Evolutionary conservation across 495 filamentous ascomycete species (phyloP).

Genomic region (Parathielavia appendiculata): DNA sequence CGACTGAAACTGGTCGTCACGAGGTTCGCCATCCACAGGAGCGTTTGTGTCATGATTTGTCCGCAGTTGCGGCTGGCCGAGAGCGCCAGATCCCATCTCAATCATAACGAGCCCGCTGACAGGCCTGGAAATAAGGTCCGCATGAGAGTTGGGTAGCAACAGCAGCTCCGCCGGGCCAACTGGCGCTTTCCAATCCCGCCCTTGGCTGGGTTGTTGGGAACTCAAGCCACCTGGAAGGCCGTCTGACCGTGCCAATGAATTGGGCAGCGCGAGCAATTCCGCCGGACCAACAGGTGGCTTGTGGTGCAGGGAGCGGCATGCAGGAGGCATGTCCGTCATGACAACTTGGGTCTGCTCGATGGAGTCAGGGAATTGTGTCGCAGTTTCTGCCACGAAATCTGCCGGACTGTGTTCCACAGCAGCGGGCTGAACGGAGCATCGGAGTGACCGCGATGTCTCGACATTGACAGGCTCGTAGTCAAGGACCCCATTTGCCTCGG

Average conservation of each 20-base stretch:
- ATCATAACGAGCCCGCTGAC: neutral
- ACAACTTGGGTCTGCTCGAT: neutral
- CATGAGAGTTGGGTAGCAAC: slow-evolving; percentile 30
- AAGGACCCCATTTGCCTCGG: neutral
- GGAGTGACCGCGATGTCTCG: neutral
- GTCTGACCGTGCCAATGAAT: slow-evolving; percentile 15
- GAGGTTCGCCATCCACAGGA: neutral
- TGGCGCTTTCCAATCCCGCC: slow-evolving; percentile 15
- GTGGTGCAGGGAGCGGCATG: neutral
- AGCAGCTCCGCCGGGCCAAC: slow-evolving; percentile 31
- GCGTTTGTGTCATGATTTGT: neutral
- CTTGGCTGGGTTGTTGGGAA: neutral
- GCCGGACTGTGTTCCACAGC: neutral
- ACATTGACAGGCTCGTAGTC: neutral
- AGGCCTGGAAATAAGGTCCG: slow-evolving; percentile 15
- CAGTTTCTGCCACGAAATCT: neutral
- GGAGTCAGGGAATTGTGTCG: neutral
- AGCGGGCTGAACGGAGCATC: neutral
- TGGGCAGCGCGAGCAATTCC: slow-evolving; percentile 27
- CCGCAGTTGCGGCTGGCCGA: neutral
- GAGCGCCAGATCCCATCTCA: slow-evolving; percentile 1
- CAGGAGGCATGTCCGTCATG: neutral
- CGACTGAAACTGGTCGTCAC: neutral
- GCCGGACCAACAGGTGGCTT: slow-evolving; percentile 28
- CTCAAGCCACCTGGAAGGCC: too few species aligned